Conservation (phyloP, 164 flowering plant species). For the Vitis rupestris region DNA sequence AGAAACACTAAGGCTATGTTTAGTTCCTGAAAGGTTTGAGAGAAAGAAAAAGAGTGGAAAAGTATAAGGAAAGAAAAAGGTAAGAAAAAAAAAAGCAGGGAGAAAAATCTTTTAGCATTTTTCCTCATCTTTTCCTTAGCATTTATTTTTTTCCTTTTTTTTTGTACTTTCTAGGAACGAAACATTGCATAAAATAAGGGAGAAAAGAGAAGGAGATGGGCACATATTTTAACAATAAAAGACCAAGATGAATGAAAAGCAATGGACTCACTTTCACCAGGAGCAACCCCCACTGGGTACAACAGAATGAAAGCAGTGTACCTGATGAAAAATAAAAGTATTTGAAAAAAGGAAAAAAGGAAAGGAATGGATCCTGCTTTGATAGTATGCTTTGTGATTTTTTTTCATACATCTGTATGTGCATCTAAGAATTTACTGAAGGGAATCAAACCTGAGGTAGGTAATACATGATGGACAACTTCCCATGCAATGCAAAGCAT, state of each 20-base stretch:
- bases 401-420: background rate
- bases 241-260: background rate
- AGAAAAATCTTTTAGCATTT: too few species aligned
- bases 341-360: background rate
- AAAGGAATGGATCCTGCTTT: background rate
- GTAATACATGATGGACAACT: slow-evolving; percentile 70
- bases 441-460: slow-evolving; percentile 49
- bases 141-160: too few species aligned
- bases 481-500: slow-evolving; percentile 63
- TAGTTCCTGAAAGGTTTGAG: too few species aligned
- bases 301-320: slow-evolving; percentile 80
- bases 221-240: background rate
- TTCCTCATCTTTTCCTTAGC: too few species aligned
- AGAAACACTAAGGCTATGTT: background rate
- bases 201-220: background rate
- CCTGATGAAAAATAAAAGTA: slow-evolving; percentile 35
- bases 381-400: background rate
- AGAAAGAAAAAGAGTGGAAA: too few species aligned
- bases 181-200: background rate
- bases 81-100: too few species aligned
- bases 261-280: slow-evolving; percentile 79
- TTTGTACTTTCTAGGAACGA: too few species aligned
- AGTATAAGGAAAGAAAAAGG: too few species aligned
- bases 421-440: background rate
- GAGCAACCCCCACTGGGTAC: slow-evolving; percentile 69